Conservation (phyloP, 148 eudicot genomes). For the Pouteria glomerata region DNA sequence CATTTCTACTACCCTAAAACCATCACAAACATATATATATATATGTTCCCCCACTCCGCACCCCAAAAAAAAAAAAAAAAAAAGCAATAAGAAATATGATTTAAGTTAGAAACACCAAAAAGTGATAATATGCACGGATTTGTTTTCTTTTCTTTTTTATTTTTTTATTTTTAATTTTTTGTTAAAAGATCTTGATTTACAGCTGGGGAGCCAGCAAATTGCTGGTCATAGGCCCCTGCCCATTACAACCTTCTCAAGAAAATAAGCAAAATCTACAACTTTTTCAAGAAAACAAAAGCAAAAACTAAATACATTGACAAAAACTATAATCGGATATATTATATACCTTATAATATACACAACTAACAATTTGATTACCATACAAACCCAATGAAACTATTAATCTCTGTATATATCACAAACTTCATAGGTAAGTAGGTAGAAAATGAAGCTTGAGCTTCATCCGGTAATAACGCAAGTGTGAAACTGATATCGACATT, state of each 20-base stretch:
- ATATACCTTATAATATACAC: conserved; percentile 2
- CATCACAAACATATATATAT: neutral
- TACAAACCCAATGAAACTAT: neutral
- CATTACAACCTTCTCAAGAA: too few species aligned
- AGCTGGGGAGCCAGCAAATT: neutral
- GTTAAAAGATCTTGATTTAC: too few species aligned
- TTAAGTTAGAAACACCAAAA: too few species aligned
- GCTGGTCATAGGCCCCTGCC: neutral
- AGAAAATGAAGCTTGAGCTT: neutral
- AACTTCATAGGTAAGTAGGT: neutral
- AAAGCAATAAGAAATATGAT: too few species aligned
- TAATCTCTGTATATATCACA: neutral
- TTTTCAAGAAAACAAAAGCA: neutral
- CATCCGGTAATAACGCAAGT: neutral
- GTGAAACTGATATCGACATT: neutral
- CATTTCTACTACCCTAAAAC: neutral
- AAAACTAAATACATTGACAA: too few species aligned
- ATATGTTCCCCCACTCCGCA: too few species aligned
- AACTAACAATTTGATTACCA: neutral
- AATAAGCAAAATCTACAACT: too few species aligned
- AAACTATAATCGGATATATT: conserved; percentile 6
- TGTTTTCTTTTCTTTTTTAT: neutral
- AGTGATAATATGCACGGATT: neutral
- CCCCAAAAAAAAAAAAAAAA: too few species aligned
- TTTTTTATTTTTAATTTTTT: too few species aligned